phyloP scores from a whole-genome alignment of 2,329 filamentous ascomycete species.

The Diaporthe ilicicola region DNA sequence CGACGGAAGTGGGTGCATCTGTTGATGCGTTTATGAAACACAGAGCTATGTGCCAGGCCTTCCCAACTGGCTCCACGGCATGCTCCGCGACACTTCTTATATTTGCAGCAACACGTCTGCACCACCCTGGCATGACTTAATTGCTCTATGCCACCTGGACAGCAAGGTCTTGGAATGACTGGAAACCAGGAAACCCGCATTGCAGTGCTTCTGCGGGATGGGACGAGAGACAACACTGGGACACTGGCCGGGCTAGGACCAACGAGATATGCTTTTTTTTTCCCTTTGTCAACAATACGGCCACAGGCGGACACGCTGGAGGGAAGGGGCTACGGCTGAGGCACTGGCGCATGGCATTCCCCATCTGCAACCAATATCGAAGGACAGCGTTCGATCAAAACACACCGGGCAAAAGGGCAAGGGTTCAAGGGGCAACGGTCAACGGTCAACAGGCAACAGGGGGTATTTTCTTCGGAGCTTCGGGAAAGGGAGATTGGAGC shows the following conservation, averaged over 20 bases:
- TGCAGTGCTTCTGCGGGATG: constrained; percentile 32
- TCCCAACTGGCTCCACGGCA: neutral
- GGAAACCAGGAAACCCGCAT: neutral
- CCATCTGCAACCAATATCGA: neutral
- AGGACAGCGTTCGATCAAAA: constrained; percentile 1
- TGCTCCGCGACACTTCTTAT: neutral
- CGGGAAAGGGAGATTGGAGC: constrained; percentile 4
- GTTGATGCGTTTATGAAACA: neutral
- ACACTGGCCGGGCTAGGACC: constrained; percentile 10
- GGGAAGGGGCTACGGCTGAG: neutral
- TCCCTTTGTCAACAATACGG: constrained; percentile 11
- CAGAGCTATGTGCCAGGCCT: neutral
- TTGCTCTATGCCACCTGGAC: neutral
- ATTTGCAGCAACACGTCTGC: neutral
- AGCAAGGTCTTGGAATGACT: neutral
- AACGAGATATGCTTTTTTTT: constrained; percentile 16
- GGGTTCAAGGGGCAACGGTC: neutral
- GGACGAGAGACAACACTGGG: neutral
- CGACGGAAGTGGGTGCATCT: neutral
- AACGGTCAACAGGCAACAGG: constrained; percentile 3
- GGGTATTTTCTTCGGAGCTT: constrained; percentile 5
- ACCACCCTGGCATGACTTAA: neutral
- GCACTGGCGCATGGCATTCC: neutral
- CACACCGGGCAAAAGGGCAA: neutral
- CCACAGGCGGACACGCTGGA: neutral